Percentiles rank a stretch among this genome's conserved stretches.
phyloP scores from a whole-genome alignment of 495 filamentous ascomycete genomes.

The Lepraria neglecta region DNA sequence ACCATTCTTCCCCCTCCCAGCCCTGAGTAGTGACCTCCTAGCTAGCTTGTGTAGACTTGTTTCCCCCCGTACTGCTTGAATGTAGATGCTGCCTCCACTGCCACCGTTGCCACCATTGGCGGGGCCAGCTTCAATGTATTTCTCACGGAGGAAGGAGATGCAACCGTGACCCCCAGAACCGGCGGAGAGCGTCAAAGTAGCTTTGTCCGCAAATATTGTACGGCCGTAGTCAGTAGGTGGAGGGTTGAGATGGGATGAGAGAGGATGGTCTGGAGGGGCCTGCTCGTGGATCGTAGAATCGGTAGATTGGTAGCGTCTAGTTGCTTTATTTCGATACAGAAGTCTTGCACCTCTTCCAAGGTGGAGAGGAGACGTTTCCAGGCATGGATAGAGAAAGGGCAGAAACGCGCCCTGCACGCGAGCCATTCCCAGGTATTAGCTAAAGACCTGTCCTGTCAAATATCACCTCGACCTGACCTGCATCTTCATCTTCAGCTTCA shows the following conservation, averaged over 20 bases:
- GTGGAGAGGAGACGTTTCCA: conserved; percentile 37
- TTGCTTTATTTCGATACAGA: conserved; percentile 24
- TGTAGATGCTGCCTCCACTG: conserved; percentile 83
- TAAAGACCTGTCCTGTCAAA: neutral
- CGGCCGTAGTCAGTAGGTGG: conserved; percentile 72
- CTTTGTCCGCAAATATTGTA: conserved; percentile 80
- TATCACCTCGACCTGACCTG: conserved; percentile 1
- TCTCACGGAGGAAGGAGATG: conserved; percentile 86
- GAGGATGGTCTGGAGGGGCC: conserved; percentile 30
- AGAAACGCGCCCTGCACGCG: conserved; percentile 41
- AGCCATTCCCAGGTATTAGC: conserved; percentile 11
- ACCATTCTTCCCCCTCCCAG: conserved; percentile 74
- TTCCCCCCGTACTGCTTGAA: conserved; percentile 85
- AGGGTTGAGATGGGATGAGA: conserved; percentile 63
- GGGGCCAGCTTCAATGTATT: conserved; percentile 79
- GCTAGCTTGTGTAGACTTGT: conserved; percentile 90
- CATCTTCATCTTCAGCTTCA: neutral
- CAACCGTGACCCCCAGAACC: conserved; percentile 86
- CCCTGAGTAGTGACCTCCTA: conserved; percentile 66
- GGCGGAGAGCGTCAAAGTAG: conserved; percentile 64
- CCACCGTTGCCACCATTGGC: conserved; percentile 96
- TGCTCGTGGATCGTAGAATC: conserved; percentile 23
- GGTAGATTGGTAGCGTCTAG: conserved; percentile 32
- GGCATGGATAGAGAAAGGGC: conserved; percentile 60
- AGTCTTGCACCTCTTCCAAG: conserved; percentile 28